A percentile compares a stretch with the other conserved stretches of the same genome.
Conservation (phyloP, 148 eudicot genomes). For the Chenopodium album region DNA sequence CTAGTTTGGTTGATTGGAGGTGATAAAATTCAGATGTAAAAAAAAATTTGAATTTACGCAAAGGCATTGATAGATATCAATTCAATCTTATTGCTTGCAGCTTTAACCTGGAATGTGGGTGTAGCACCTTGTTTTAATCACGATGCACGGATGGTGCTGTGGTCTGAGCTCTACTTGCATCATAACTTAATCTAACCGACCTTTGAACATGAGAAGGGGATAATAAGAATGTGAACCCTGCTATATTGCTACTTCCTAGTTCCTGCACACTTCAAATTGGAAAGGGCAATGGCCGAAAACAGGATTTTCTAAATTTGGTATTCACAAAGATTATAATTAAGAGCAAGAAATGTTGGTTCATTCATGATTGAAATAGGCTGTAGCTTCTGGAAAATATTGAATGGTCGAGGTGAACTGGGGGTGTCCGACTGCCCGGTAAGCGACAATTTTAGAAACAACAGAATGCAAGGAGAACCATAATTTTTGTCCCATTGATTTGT, state of each 20-base stretch:
- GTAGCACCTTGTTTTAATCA: neutral
- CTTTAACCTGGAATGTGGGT: too few relatives aligned
- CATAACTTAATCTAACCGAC: neutral
- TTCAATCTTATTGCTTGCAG: neutral
- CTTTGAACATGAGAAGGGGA: neutral
- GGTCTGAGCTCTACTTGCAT: neutral
- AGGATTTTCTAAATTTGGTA: neutral
- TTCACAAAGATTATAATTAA: neutral
- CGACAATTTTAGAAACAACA: neutral
- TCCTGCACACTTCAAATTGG: neutral
- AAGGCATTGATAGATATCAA: neutral
- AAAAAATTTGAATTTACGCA: neutral
- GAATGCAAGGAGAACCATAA: neutral
- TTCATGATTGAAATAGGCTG: neutral
- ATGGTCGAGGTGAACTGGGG: neutral
- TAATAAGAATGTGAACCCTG: neutral
- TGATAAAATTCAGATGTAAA: neutral
- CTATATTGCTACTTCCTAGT: neutral
- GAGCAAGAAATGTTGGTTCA: neutral
- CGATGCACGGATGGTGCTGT: neutral
- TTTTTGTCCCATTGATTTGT: neutral
- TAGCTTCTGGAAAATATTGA: neutral
- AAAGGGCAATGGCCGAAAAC: neutral
- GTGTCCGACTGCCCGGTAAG: neutral
- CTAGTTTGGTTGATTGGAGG: neutral